Percentiles rank a stretch among this genome's conserved stretches.
Conservation (phyloP, 768 basidiomycete species). For the Tulasnella sp. region DNA sequence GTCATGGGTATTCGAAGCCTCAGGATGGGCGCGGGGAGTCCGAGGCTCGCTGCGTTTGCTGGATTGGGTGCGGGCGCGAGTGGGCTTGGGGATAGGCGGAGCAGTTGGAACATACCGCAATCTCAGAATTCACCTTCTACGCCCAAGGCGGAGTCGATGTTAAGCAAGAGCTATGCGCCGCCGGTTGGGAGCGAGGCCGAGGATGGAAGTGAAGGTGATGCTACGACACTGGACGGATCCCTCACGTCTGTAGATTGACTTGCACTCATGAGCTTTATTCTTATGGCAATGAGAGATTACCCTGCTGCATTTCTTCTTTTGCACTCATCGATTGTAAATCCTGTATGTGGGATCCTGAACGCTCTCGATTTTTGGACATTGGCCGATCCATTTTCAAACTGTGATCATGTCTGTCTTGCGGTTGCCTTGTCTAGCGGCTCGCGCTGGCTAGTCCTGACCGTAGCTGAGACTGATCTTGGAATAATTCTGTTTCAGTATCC, state of each 20-base stretch:
- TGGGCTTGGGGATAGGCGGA: background rate
- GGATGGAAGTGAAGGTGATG: conserved; percentile 5
- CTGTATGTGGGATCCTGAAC: too few relatives aligned
- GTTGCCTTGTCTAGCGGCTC: too few relatives aligned
- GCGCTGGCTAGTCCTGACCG: too few relatives aligned
- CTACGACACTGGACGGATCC: background rate
- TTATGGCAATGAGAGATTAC: too few relatives aligned
- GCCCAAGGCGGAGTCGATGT: background rate
- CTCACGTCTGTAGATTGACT: conserved; percentile 6
- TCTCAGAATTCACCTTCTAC: background rate
- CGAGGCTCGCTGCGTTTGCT: background rate
- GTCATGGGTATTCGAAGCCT: background rate
- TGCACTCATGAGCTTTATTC: too few relatives aligned
- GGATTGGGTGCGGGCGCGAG: background rate
- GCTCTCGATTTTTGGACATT: too few relatives aligned
- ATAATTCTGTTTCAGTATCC: too few relatives aligned
- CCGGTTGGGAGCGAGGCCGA: background rate
- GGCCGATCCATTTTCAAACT: too few relatives aligned
- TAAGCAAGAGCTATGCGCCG: background rate
- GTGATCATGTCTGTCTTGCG: too few relatives aligned
- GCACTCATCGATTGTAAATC: too few relatives aligned
- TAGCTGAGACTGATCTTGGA: too few relatives aligned
- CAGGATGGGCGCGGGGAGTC: background rate
- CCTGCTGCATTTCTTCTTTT: too few relatives aligned
- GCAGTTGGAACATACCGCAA: background rate